Percentiles rank a stretch among this genome's conserved stretches.
Evolutionary conservation across 2,329 filamentous ascomycete species (phyloP).

Genomic region (Penicillium palitans): DNA sequence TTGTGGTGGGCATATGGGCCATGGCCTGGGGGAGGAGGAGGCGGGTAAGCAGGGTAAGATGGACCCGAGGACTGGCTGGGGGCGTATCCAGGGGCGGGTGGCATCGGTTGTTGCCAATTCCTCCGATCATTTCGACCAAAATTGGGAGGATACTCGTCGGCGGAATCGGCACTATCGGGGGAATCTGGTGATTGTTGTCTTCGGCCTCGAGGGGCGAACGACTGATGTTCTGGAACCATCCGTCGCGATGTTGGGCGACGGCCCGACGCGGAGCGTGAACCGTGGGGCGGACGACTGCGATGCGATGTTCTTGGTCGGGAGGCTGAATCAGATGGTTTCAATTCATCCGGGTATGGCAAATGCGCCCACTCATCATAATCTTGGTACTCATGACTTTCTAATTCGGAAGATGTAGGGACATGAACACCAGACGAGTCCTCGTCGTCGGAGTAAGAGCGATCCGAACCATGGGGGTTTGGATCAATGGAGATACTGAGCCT

Average conservation of each 20-base stretch:
- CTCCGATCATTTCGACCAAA: conserved; percentile 45
- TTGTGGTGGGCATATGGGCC: conserved; percentile 28
- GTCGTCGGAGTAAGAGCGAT: conserved; percentile 44
- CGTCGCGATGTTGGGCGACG: conserved; percentile 42
- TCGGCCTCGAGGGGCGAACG: conserved; percentile 40
- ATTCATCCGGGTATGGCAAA: conserved; percentile 46
- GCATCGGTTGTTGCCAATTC: conserved; percentile 32
- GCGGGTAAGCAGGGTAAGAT: conserved; percentile 39
- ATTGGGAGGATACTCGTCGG: conserved; percentile 59
- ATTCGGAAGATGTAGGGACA: conserved; percentile 42
- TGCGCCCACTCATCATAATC: conserved; percentile 45
- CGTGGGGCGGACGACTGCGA: conserved; percentile 43
- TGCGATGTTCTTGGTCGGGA: conserved; percentile 45
- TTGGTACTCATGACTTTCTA: conserved; percentile 44
- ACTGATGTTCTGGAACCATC: conserved; percentile 39
- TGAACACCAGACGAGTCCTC: conserved; percentile 49
- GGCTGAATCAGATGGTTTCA: conserved; percentile 51
- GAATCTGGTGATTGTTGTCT: conserved; percentile 52
- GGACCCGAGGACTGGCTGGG: conserved; percentile 44
- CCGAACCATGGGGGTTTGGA: conserved; percentile 40
- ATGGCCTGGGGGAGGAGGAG: conserved; percentile 30
- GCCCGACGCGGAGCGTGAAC: conserved; percentile 37
- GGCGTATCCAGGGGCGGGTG: conserved; percentile 38
- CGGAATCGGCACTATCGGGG: conserved; percentile 64
- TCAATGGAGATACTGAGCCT: conserved; percentile 49